Evolutionary conservation across 2,329 filamentous ascomycete genomes (phyloP).

Genomic region (Pseudopithomyces maydicus): DNA sequence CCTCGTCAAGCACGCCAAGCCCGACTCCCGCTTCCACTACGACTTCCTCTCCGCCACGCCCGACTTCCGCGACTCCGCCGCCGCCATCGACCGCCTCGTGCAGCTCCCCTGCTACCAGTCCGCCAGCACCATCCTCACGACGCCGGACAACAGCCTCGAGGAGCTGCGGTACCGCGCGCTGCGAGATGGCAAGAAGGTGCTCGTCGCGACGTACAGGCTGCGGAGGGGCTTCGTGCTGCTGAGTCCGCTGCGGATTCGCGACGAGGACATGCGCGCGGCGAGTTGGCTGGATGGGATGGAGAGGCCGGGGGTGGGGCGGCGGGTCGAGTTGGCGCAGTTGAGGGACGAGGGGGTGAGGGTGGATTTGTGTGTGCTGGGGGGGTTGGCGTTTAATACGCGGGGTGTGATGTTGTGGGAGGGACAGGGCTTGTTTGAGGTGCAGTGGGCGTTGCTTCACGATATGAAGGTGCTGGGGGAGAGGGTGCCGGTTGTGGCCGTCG

Average conservation of each 20-base stretch:
- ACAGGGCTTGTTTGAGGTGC: constrained; percentile 50
- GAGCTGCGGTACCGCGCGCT: constrained; percentile 46
- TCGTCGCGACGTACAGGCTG: constrained; percentile 51
- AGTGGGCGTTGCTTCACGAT: constrained; percentile 49
- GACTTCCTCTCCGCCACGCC: constrained; percentile 52
- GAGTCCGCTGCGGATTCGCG: constrained; percentile 40
- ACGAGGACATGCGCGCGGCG: constrained; percentile 36
- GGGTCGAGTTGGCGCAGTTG: constrained; percentile 45
- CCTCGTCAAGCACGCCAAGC: constrained; percentile 46
- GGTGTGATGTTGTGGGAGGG: constrained; percentile 51
- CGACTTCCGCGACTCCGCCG: constrained; percentile 47
- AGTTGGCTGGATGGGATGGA: constrained; percentile 54
- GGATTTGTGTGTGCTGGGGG: constrained; percentile 49
- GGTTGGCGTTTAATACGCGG: constrained; percentile 45
- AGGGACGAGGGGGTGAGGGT: constrained; percentile 31
- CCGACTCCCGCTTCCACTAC: constrained; percentile 51
- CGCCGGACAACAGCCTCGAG: constrained; percentile 54
- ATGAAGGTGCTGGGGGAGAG: constrained; percentile 32
- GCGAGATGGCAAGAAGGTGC: constrained; percentile 47
- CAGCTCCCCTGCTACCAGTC: constrained; percentile 39
- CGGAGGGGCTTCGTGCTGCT: constrained; percentile 50
- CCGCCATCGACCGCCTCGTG: constrained; percentile 38
- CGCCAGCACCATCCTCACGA: constrained; percentile 45
- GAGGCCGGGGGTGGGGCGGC: constrained; percentile 40
- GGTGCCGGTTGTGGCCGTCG: constrained; percentile 42